phyloP scores from a whole-genome alignment of 306 rosid species.

The Macrotyloma uniflorum region DNA sequence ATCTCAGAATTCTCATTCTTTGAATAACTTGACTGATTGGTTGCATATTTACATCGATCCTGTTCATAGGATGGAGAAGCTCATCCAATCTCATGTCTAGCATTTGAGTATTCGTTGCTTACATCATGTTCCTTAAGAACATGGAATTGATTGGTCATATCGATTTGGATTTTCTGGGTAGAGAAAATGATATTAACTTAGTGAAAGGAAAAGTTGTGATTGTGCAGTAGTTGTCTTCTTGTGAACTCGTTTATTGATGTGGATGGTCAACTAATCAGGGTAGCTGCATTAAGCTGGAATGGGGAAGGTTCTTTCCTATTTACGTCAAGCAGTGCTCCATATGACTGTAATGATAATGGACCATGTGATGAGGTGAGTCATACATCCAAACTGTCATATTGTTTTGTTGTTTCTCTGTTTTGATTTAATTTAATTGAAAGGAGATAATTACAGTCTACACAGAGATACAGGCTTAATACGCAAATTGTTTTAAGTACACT shows the following conservation, averaged over 20 bases:
- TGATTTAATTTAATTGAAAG: not conserved
- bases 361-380: constrained; percentile 78
- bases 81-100: not conserved
- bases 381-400: constrained; percentile 29
- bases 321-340: constrained; percentile 89
- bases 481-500: constrained; percentile 24
- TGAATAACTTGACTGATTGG: constrained; percentile 9
- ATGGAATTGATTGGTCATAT: constrained; percentile 17
- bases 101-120: constrained; percentile 25
- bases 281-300: constrained; percentile 87
- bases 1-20: not conserved
- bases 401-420: constrained; percentile 5
- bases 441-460: constrained; percentile 11
- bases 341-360: constrained; percentile 84
- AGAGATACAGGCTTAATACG: not conserved
- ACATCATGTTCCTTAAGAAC: constrained; percentile 18
- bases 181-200: not conserved
- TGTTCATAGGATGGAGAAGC: constrained; percentile 9
- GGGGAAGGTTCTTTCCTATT: constrained; percentile 90
- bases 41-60: constrained; percentile 10
- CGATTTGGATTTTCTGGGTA: constrained; percentile 28
- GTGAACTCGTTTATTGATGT: constrained; percentile 26
- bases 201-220: not conserved
- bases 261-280: constrained; percentile 48
- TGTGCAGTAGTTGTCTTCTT: not conserved